Base-by-base conservation (phyloP, 1,139 yeast species). In the Arxiozyma heterogenica region DNA sequence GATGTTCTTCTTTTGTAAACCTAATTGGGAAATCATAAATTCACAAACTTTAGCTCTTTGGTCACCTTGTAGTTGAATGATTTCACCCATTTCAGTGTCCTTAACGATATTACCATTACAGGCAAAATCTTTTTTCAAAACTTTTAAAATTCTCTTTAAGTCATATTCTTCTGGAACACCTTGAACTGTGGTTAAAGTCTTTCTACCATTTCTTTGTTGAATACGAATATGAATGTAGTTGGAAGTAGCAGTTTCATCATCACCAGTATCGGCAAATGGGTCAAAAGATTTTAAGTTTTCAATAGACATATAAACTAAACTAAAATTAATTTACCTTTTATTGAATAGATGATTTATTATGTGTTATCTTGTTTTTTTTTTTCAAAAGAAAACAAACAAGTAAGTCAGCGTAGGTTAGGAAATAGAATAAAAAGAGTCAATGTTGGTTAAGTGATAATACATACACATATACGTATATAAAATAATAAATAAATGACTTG, bases 201-300 rank as follows among this genome's bases (percentile, higher is more conserved):
- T 93, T 78, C 98, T 91, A 73, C 98, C 98, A 80, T 93, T 93
- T 82, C 98, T 94, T 79, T 93, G 98, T 77, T 93, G 98, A 73
- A 94, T 91, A 82, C 98, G 95, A 73, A 93, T 90, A 76, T 91
- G 98, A 73, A 93, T 88, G 77, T 90, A 89, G 78, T 88, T 90
- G 59, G 95, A 84, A 70, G 95, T 86, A 77, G 91, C 94, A 67
- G 95, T 87, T 75, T 91, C 97, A 77, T 94, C 95, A 83, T 93
- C 98, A 80, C 97, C 98, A 76, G 97, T 91, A 76, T 93, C 98
- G 84, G 98, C 97, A 84, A 93, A 93, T 64, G 98, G 98, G 78
- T 93, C 96, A 81, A 91, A 91, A 66, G 96, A 84, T 82, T 86
- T 91, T 77, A 93, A 83, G 83, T 91, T 91, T 81, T 91, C 95